Conservation (phyloP, 2,329 filamentous ascomycete genomes). For the Colletotrichum chrysophilum region DNA sequence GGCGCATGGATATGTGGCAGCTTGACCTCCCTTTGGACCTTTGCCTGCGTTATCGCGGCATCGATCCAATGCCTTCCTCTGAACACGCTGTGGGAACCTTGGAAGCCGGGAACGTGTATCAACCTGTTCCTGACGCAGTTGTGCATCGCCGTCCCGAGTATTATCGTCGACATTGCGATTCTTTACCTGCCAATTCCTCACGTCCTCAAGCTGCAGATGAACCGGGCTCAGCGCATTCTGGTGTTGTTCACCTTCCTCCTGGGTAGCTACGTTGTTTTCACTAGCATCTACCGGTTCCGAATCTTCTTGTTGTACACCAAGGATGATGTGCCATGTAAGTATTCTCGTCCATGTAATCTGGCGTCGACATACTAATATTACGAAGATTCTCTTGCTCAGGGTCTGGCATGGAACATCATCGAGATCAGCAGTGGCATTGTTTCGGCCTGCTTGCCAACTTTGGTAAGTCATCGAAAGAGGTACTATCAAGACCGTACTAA, state of each 20-base stretch:
- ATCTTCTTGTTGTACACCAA: constrained; percentile 5
- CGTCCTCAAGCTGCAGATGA: constrained; percentile 16
- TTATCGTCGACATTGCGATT: constrained; percentile 15
- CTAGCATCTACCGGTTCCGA: constrained; percentile 9
- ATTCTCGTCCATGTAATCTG: accelerated
- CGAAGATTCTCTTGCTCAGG: constrained; percentile 2
- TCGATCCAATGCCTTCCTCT: constrained; percentile 4
- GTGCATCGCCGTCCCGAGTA: constrained; percentile 10
- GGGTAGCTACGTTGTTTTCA: constrained; percentile 16
- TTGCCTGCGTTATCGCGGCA: constrained; percentile 13
- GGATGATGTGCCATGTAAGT: constrained; percentile 13
- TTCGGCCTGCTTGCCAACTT: constrained; percentile 11
- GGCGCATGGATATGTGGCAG: constrained; percentile 15
- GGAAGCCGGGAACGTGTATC: constrained; percentile 15
- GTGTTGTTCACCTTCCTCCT: constrained; percentile 13
- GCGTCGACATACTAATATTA: neutral
- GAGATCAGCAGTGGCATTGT: constrained; percentile 19
- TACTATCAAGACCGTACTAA: neutral
- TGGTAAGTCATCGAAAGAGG: neutral
- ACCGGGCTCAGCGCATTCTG: neutral
- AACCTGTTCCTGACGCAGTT: constrained; percentile 14
- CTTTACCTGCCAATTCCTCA: constrained; percentile 16
- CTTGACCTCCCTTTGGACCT: neutral
- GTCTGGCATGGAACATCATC: constrained; percentile 15
- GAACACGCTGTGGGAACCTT: constrained; percentile 14